Percentiles rank a stretch among this genome's conserved stretches.
Evolutionary conservation across 108 stramenopile species (phyloP).

Genomic region (Schizochytrium sp.): DNA sequence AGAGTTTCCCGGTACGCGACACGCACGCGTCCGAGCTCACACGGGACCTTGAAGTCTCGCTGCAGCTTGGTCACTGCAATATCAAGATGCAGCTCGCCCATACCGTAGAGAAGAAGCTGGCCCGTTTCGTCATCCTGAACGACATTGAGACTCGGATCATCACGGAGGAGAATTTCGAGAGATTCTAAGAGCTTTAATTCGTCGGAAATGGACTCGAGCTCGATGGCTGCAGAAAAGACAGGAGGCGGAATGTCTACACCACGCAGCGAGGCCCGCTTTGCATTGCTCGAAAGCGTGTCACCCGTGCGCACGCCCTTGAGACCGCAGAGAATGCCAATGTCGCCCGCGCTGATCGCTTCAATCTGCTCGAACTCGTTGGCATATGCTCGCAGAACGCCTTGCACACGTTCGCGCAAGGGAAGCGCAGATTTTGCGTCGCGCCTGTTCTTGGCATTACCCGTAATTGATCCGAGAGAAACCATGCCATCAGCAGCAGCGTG

Average conservation of each 20-base stretch:
- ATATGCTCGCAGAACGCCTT: conserved; percentile 79
- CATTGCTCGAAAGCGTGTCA: conserved; percentile 72
- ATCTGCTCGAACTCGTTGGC: conserved; percentile 90
- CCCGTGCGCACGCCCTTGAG: conserved; percentile 92
- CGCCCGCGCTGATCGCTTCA: conserved; percentile 82
- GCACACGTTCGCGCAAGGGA: conserved; percentile 28
- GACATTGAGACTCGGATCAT: conserved; percentile 95
- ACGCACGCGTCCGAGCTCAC: conserved; percentile 61
- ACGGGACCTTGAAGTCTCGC: conserved; percentile 95
- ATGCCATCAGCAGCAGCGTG: too few relatives aligned
- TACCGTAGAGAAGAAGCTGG: conserved; percentile 95
- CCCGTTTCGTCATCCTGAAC: conserved; percentile 89
- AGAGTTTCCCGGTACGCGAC: conserved; percentile 23
- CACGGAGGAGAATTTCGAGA: conserved; percentile 79
- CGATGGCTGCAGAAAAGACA: conserved; percentile 94
- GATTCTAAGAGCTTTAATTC: conserved; percentile 91
- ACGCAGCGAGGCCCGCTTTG: conserved; percentile 58
- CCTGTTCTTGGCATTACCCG: not conserved
- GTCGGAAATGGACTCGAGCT: conserved; percentile 83
- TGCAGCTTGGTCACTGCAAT: conserved; percentile 98
- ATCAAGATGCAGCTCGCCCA: conserved; percentile 99
- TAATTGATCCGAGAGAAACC: not conserved
- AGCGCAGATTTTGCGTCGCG: not conserved
- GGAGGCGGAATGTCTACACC: conserved; percentile 53
- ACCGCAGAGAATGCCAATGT: conserved; percentile 78